Percentiles rank a stretch among this genome's conserved stretches.
Conservation (phyloP, 345 rosid species). For the Diplotaxis tenuifolia region DNA sequence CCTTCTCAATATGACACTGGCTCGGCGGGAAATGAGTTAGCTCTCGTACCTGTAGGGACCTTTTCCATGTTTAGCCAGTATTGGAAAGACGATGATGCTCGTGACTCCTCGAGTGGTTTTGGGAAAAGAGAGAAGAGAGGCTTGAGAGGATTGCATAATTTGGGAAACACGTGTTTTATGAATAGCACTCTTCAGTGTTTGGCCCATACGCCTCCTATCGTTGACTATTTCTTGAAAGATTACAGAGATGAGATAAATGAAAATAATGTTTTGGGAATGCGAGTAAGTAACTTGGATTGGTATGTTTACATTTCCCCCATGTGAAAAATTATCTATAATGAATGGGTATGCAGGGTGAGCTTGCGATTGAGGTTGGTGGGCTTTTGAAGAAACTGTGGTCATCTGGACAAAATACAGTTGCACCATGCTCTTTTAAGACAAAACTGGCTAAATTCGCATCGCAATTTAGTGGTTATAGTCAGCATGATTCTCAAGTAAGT, state of each 20-base stretch:
- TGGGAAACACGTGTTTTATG: constrained; percentile 98
- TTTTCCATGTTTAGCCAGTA: constrained; percentile 41
- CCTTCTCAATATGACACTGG: constrained; percentile 51
- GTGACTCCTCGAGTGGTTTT: constrained; percentile 40
- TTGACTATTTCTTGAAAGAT: constrained; percentile 80
- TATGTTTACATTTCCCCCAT: neutral
- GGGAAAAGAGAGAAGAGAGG: constrained; percentile 67
- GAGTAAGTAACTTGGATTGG: constrained; percentile 49
- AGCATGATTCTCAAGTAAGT: constrained; percentile 96
- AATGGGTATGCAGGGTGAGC: constrained; percentile 75
- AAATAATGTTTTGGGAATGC: constrained; percentile 87
- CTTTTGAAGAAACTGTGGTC: constrained; percentile 85
- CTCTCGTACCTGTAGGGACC: constrained; percentile 63
- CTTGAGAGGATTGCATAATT: constrained; percentile 84
- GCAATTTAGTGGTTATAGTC: constrained; percentile 95
- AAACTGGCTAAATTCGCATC: constrained; percentile 89
- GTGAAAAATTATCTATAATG: constrained; percentile 2
- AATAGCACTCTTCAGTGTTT: constrained; percentile 91
- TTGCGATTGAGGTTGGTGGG: constrained; percentile 84
- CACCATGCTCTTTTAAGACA: constrained; percentile 78
- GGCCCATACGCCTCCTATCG: constrained; percentile 80
- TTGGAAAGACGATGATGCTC: constrained; percentile 46
- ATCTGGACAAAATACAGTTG: constrained; percentile 55
- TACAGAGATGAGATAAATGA: constrained; percentile 73
- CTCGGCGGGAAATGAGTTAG: constrained; percentile 68